Base-by-base conservation (phyloP, 345 rosid species). In the Isatis tinctoria region DNA sequence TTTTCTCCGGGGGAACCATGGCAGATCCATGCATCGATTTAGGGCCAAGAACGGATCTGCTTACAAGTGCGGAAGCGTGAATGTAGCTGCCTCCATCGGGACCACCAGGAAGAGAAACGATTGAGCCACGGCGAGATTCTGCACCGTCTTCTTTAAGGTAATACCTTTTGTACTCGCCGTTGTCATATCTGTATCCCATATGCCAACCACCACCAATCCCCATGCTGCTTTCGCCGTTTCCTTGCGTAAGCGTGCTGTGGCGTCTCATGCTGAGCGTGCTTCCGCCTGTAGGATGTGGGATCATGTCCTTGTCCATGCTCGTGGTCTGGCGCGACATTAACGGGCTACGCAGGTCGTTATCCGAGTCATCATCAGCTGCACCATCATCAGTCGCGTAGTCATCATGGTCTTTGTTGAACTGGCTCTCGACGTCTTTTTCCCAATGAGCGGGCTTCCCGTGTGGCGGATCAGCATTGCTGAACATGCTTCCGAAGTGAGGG, bases 201-300 rank as follows among this genome's bases (percentile, higher is more conserved):
- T 92, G 97, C 99, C 99, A 95, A 36, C 98, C 97, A 22, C 96
- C 91, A 52, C 98, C 97, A 60, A 94, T 91, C n/a, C 96, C 98
- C 57, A 92, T 83, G 43, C 89, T 75, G 54, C 83, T 79, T 53
- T 91, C 97, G 8, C 86, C 92, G 20, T 65, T 60, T 35, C 89
- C 96, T 65, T 87, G 88, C 69, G 80, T 65, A 17, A 94, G 92
- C 6, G 89, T 91, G 76, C 96, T 87, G 51, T 81, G 85, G 8
- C 78, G 86, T 56, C 97, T 83, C 86, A 87, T 86, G 83, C 87
- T 82, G 17, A 85, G 53, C 60, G 81, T 76, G 71, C 96, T 90
- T 56, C 87, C 97, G 5, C 79, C 85, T 54, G 87, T 70, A 70
- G 87, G 69, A 20, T 86, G 86, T 10, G 76, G 87, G 10, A 53